Conservation (phyloP, 352 stramenopile genomes). For the Globisporangium perplexum region DNA sequence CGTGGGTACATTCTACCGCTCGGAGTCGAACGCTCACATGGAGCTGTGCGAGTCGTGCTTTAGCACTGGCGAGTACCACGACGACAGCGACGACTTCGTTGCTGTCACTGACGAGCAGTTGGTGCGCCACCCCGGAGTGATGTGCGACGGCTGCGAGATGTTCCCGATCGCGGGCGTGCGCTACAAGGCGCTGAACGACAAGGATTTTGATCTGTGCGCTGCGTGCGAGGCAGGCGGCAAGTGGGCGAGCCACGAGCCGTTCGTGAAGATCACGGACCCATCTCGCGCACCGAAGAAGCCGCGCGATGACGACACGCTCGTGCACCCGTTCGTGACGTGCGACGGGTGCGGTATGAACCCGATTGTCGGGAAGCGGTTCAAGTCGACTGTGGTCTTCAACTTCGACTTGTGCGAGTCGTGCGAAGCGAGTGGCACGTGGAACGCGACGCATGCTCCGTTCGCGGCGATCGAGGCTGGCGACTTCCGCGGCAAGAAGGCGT, state of each 20-base stretch:
- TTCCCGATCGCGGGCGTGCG: conserved; percentile 47
- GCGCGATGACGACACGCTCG: conserved; percentile 11
- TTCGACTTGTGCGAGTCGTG: conserved; percentile 71
- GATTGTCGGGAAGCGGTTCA: conserved; percentile 61
- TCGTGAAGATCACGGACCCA: conserved; percentile 78
- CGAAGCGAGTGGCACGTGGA: conserved; percentile 38
- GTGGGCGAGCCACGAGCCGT: conserved; percentile 43
- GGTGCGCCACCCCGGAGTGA: conserved; percentile 26
- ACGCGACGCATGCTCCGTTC: conserved; percentile 46
- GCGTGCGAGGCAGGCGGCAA: conserved; percentile 55
- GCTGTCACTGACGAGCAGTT: conserved; percentile 9
- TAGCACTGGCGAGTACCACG: conserved; percentile 7
- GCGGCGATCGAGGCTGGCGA: conserved; percentile 34
- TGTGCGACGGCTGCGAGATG: conserved; percentile 58
- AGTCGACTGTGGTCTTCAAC: conserved; percentile 46
- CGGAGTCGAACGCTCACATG: conserved; percentile 18
- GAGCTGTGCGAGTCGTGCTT: conserved; percentile 32
- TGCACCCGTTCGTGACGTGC: conserved; percentile 50
- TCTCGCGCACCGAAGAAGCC: conserved; percentile 39
- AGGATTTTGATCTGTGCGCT: conserved; percentile 78
- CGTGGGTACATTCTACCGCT: conserved; percentile 29
- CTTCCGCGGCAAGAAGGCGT: conserved; percentile 25
- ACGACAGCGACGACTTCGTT: conserved; percentile 6
- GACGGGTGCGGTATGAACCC: conserved; percentile 58
- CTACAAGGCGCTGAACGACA: conserved; percentile 74